phyloP scores from a whole-genome alignment of 2,329 filamentous ascomycete genomes.

The Ophiosphaerella korrae region DNA sequence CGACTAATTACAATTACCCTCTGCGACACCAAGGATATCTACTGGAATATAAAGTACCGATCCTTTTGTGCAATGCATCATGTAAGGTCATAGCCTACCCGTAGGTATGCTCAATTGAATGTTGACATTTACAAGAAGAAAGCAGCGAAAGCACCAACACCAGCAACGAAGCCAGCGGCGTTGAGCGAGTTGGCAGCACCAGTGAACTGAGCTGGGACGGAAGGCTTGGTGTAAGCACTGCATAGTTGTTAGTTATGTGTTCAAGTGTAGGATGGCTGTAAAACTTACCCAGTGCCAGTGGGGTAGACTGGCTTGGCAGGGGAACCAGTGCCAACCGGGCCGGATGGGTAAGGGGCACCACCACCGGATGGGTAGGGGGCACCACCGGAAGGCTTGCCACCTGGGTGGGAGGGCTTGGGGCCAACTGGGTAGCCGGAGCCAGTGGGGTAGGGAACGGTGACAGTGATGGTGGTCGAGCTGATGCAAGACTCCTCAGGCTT shows the following conservation, averaged over 20 bases:
- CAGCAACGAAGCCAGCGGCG: slow-evolving; percentile 46
- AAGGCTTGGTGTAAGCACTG: slow-evolving; percentile 38
- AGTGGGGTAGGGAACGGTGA: slow-evolving; percentile 50
- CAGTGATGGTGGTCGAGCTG: slow-evolving; percentile 50
- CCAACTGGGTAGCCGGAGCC: slow-evolving; percentile 37
- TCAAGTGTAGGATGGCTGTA: not conserved
- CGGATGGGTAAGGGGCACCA: slow-evolving; percentile 8
- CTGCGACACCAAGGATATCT: slow-evolving; percentile 33
- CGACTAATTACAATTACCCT: slow-evolving; percentile 39
- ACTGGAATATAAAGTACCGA: slow-evolving; percentile 23
- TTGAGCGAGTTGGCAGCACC: slow-evolving; percentile 45
- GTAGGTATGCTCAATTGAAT: slow-evolving; percentile 34
- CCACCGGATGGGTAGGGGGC: slow-evolving; percentile 21
- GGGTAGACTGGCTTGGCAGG: slow-evolving; percentile 16
- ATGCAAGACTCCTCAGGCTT: slow-evolving; percentile 36
- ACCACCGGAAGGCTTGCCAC: slow-evolving; percentile 22
- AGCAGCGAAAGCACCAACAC: slow-evolving; percentile 50
- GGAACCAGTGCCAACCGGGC: slow-evolving; percentile 32
- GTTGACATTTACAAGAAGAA: slow-evolving; percentile 51
- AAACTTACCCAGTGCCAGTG: slow-evolving; percentile 41
- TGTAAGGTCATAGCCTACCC: slow-evolving; percentile 49
- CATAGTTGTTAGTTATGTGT: slow-evolving; percentile 12
- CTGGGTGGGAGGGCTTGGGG: slow-evolving; percentile 25
- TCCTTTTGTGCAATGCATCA: slow-evolving; percentile 34
- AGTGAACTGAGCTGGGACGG: slow-evolving; percentile 42